Percentiles rank a stretch among this genome's conserved stretches.
Evolutionary conservation across 2,329 filamentous ascomycete genomes (phyloP).

Genomic region (Hypoxylon sp.): DNA sequence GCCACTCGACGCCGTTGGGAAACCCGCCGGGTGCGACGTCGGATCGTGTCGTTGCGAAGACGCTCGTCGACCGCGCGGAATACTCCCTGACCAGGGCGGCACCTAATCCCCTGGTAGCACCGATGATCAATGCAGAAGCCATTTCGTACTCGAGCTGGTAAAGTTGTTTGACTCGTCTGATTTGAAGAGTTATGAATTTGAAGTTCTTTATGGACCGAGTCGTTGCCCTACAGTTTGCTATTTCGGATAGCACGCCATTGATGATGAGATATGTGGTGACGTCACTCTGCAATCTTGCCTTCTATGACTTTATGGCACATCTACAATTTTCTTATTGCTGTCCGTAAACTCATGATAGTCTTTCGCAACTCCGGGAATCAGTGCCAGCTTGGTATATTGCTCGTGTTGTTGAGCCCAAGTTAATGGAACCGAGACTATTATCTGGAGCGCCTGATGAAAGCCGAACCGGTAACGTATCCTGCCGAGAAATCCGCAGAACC

Average conservation of each 20-base stretch:
- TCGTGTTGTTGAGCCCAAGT: too few species aligned
- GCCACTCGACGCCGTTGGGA: constrained; percentile 59
- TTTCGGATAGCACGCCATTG: constrained; percentile 23
- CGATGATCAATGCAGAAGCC: constrained; percentile 67
- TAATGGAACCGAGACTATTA: too few species aligned
- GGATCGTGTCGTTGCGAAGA: constrained; percentile 68
- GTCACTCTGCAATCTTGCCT: constrained; percentile 4
- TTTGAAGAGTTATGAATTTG: constrained; percentile 6
- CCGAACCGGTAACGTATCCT: too few species aligned
- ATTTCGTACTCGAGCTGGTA: constrained; percentile 4
- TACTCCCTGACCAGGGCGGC: constrained; percentile 68
- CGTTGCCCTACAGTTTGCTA: neutral
- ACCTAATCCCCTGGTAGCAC: constrained; percentile 73
- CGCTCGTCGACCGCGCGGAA: constrained; percentile 54
- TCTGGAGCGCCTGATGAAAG: too few species aligned
- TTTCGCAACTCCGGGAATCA: too few species aligned
- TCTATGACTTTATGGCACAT: too few species aligned
- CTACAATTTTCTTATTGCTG: too few species aligned
- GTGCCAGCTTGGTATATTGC: too few species aligned
- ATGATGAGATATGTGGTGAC: constrained; percentile 20
- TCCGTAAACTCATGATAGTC: too few species aligned
- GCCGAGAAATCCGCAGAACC: too few species aligned
- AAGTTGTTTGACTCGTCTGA: neutral
- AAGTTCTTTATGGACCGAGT: neutral
- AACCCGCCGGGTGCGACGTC: constrained; percentile 52